Evolutionary conservation across 345 rosid species (phyloP).

Genomic region (Iberis pinnata): DNA sequence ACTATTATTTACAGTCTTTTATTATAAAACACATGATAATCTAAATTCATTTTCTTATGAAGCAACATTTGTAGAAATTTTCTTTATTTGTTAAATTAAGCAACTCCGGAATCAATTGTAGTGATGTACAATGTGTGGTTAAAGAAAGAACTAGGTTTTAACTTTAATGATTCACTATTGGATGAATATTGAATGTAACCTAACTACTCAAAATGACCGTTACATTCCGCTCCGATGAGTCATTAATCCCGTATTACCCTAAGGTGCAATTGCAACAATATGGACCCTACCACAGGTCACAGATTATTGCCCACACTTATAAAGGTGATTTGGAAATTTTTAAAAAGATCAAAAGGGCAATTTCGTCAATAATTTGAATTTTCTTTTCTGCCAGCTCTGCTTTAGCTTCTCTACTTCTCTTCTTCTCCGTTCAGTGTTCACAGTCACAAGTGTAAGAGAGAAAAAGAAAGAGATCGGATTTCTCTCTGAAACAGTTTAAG

Average conservation of each 20-base stretch:
- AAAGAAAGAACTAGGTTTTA: no score
- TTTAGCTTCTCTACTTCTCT: constrained; percentile 29
- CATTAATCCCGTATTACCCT: no score
- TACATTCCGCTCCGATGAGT: constrained; percentile 26
- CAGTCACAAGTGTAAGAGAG: background rate
- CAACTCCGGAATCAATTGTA: no score
- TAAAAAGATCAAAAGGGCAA: constrained; percentile 25
- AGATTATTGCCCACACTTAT: constrained; percentile 17
- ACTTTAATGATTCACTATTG: no score
- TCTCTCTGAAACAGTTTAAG: background rate
- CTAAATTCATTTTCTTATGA: no score
- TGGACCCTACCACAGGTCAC: constrained; percentile 34
- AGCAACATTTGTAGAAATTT: no score
- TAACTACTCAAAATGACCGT: constrained; percentile 24
- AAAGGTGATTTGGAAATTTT: constrained; percentile 25
- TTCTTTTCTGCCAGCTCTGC: constrained; percentile 45
- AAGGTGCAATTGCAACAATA: no score
- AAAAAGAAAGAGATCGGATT: background rate
- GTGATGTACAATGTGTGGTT: no score
- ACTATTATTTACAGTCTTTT: no score
- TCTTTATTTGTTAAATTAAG: no score
- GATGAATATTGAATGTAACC: background rate
- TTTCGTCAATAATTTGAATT: constrained; percentile 42
- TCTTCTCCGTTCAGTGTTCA: constrained; percentile 14
- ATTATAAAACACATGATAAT: no score